A percentile compares a stretch with the other conserved stretches of the same genome.
Evolutionary conservation across 345 rosid species (phyloP).

Genomic region (Mangifera indica): DNA sequence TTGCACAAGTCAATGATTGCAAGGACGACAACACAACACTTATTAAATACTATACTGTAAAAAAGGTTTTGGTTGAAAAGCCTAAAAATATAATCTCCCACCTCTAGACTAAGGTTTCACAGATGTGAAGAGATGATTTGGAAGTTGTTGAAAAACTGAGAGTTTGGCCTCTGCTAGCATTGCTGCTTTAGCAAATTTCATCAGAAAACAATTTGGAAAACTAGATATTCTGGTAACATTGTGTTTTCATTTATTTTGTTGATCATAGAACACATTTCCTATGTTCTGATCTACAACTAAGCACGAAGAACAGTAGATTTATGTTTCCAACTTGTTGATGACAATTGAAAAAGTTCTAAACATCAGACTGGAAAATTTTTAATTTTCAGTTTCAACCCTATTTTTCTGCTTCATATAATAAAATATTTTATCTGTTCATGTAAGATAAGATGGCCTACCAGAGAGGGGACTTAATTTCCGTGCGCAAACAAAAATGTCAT

Average conservation of each 20-base stretch:
- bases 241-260: background rate
- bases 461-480: too few species aligned
- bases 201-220: constrained; percentile 18
- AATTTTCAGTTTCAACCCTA: background rate
- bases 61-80: too few species aligned
- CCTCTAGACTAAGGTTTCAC: too few species aligned
- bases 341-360: background rate
- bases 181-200: constrained; percentile 19
- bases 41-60: too few species aligned
- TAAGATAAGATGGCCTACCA: background rate
- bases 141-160: constrained; percentile 24
- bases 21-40: too few species aligned
- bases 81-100: too few species aligned
- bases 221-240: constrained; percentile 30
- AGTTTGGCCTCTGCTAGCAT: constrained; percentile 16
- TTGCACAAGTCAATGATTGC: background rate
- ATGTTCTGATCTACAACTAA: background rate
- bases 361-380: background rate
- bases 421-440: background rate
- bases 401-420: background rate
- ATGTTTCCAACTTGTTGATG: background rate
- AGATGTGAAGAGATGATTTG: constrained; percentile 21
- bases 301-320: background rate
- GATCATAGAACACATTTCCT: too few species aligned
- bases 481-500: too few species aligned